These are phyloP conservation scores for Penicillium salamii DNA, from an alignment of 495 filamentous ascomycete species.

Conservation along the genomic window DNA sequence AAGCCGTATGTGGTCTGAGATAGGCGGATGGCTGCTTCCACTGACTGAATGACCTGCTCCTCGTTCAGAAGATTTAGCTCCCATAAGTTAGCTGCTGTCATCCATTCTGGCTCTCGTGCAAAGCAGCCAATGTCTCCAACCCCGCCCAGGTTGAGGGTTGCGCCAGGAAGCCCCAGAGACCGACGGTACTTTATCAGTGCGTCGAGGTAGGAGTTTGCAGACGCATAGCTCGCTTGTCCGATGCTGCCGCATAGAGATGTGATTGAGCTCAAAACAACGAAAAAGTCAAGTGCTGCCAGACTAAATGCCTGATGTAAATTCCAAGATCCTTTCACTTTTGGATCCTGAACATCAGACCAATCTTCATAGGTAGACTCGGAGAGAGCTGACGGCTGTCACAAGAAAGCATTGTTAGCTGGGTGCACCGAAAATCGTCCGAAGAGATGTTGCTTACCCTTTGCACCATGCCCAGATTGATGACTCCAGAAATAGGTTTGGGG, in stretches of 20 bases:
- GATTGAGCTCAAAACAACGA: background rate
- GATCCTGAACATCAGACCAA: background rate
- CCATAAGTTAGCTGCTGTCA: too few relatives aligned
- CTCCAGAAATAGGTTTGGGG: conserved; percentile 16
- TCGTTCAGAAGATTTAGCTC: too few relatives aligned
- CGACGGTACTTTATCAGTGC: background rate
- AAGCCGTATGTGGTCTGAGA: too few relatives aligned
- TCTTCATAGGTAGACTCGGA: background rate
- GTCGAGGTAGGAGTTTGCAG: background rate
- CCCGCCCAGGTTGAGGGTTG: too few relatives aligned
- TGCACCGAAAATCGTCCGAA: too few relatives aligned
- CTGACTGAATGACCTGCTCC: too few relatives aligned
- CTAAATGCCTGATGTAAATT: background rate
- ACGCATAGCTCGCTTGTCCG: background rate
- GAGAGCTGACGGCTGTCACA: too few relatives aligned
- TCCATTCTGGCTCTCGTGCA: too few relatives aligned
- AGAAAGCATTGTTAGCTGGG: too few relatives aligned
- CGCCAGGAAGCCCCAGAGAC: too few relatives aligned
- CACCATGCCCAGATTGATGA: conserved; percentile 32
- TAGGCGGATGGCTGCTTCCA: too few relatives aligned
- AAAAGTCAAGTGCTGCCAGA: background rate
- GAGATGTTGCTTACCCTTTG: conserved; percentile 11
- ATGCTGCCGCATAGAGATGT: background rate
- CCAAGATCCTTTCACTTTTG: background rate
- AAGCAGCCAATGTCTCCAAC: too few relatives aligned